Evolutionary conservation across 1,139 yeast species (phyloP), one percentile per base, ranked within the genome.

Genomic region (Geotrichum histeridarum): DNA sequence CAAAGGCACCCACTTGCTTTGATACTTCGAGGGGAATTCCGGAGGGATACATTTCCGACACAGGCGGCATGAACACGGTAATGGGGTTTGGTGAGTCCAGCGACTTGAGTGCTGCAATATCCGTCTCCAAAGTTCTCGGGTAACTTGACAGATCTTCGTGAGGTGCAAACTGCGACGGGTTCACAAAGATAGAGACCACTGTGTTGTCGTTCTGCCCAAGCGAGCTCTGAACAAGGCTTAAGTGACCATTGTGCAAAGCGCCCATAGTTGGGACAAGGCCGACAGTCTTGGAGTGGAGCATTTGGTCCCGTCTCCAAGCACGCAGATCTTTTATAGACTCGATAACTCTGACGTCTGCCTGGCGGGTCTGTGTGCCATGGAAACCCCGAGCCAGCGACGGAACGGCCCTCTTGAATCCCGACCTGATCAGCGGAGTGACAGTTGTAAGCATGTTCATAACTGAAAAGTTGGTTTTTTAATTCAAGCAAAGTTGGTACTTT

Each of bases 81-180:
- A 84, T 81, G 2, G 84, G 54, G 37, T 51, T 46, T 41, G 48
- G 56, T 12, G 55, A 48, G 33, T 58, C 60, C n/a, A 67, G 61
- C 12, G 64, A 51, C 8, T 66, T 64, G 57, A 91, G 72, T 39
- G 78, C 70, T 5, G 62, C 68, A 37, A 84, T 67, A 67, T 93
- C 99, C 1, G 73, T 64, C 1, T 84, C 88, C 50, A 90, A 67
- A 1, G 94, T 86, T 42, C 97, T 75, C 1, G 99, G 99, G 64
- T 93, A 93, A 17, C 83, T 77, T 57, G 84, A 90, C 56, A 93
- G 74, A 68, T 93, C 99, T 67, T 93, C 98, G 52, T 79, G 80
- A 2, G 98, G 98, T 0, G 96, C 93, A 74, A 93, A 93, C 70
- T 93, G 99, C 2, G 96, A 84, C 2, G 99, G 99, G 65, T 93